phyloP scores from a whole-genome alignment of 257 asterid genomes.

The Apocynum venetum region DNA sequence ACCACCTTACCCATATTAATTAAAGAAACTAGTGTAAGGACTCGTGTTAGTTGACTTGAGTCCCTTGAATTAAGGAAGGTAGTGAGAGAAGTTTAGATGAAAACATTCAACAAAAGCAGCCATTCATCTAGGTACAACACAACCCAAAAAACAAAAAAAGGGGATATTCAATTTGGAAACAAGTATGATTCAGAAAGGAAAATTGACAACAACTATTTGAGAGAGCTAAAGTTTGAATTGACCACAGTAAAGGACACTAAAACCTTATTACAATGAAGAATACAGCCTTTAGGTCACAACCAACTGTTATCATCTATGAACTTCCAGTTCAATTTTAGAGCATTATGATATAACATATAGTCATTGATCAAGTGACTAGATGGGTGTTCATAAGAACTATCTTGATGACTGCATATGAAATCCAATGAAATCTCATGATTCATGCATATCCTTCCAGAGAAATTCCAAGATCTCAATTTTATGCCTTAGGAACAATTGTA shows the following conservation, averaged over 20 bases:
- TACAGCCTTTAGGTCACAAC: neutral
- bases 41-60: neutral
- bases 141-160: neutral
- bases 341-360: neutral
- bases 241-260: neutral
- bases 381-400: neutral
- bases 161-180: neutral
- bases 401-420: neutral
- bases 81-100: neutral
- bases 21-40: too few species aligned
- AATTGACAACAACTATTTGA: neutral
- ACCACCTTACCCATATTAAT: neutral
- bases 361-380: neutral
- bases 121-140: neutral
- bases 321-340: neutral
- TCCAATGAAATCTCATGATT: constrained; percentile 1
- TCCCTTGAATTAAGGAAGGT: neutral
- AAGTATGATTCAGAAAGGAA: neutral
- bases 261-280: neutral
- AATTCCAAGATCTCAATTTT: neutral
- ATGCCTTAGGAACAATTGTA: neutral
- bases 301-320: neutral
- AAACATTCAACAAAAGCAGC: neutral
- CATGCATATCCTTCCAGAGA: neutral
- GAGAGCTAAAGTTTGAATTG: neutral